Conservation (phyloP, 768 basidiomycete genomes). For the Rhizopogon rudus region DNA sequence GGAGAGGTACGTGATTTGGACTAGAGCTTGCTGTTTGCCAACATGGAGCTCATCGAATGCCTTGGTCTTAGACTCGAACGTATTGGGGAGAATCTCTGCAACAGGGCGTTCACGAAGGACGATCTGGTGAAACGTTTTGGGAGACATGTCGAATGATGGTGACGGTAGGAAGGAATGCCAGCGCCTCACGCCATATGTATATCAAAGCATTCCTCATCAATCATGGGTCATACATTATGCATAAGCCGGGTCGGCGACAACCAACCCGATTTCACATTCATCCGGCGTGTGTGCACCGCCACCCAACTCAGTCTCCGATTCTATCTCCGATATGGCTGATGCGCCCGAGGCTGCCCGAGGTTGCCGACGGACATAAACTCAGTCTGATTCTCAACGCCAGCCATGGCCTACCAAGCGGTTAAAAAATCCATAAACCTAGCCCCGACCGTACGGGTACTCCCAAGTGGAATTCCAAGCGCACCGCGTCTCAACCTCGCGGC, state of each 20-base stretch:
- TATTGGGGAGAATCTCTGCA: constrained; percentile 62
- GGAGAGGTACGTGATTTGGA: constrained; percentile 75
- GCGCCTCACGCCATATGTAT: neutral
- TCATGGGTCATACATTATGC: too few species aligned
- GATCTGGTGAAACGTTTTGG: constrained; percentile 52
- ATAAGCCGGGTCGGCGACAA: too few species aligned
- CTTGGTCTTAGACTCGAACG: constrained; percentile 60
- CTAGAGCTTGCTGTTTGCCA: constrained; percentile 50
- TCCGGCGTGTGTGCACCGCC: too few species aligned
- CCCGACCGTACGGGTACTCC: constrained; percentile 74
- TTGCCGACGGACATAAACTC: too few species aligned
- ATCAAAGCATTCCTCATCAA: too few species aligned
- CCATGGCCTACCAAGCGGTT: constrained; percentile 56
- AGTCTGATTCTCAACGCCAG: constrained; percentile 27
- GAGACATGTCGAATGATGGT: constrained; percentile 10
- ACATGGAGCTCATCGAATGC: constrained; percentile 50
- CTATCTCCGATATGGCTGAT: too few species aligned
- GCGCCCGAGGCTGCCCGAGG: too few species aligned
- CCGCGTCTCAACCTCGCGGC: constrained; percentile 71
- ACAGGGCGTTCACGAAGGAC: constrained; percentile 74
- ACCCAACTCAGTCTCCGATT: too few species aligned
- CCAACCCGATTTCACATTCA: too few species aligned
- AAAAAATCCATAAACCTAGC: constrained; percentile 81
- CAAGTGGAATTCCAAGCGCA: constrained; percentile 76
- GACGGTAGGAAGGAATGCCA: neutral